Evolutionary conservation across 1,284 basidiomycete species (phyloP), one percentile per base, ranked within the genome.

Genomic region (Moesziomyces sp.): DNA sequence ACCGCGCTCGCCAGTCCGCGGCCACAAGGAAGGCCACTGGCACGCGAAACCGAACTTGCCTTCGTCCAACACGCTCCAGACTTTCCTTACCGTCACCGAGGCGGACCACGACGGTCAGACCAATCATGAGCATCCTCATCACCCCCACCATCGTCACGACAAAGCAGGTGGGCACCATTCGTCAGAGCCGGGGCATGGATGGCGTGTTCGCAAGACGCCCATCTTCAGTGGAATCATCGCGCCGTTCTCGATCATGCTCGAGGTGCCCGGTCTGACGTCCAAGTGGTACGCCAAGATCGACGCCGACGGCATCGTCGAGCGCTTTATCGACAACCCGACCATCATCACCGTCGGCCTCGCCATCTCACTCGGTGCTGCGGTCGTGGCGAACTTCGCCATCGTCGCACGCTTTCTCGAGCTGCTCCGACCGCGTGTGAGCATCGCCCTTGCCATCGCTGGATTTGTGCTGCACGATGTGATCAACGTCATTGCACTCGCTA

Each of bases 211-310:
- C 44, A 69, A 64, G 38, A 80, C 77, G n/a, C 78, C 78, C 21
- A 73, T 80, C 49, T 61, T 80, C 21, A 89, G 89, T 10, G 92
- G 91, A 9, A 85, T 91, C 18, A 78, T 90, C 35, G 89, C 92
- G 19, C 92, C 92, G 0, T 92, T 93, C 77, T 88, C 89, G 16
- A 92, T 94, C 62, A 86, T 94, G 19, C 87, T 94, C 28, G 91
- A 92, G 53, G 60, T 78, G 11, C 69, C 67, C 6, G 75, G 77
- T 18, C 46, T 79, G 28, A 78, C 77, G 1, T 72, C 69, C 5
- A 50, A 60, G n/a, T 80, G 76, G 75, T 79, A 81, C 26, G 66
- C 81, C 26, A 68, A 75, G 43, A 76, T 67, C 30, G 62, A 58
- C 44, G 13, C 49, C 5, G 49, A 0, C 47, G 55, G 60, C 24